Conservation (phyloP, 345 rosid species). For the Aurinia saxatilis region DNA sequence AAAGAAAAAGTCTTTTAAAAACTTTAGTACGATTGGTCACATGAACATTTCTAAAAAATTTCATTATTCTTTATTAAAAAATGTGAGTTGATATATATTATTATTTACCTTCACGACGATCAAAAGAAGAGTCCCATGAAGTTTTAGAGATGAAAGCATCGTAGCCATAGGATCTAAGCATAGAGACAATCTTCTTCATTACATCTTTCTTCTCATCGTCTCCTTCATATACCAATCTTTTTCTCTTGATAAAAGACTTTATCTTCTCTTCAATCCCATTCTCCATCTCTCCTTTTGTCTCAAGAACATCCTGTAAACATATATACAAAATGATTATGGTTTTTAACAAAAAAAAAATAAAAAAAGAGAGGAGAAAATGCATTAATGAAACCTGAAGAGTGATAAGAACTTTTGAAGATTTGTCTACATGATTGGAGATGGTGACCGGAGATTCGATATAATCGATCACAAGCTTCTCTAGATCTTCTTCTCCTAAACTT, state of each 20-base stretch:
- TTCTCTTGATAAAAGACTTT: conserved; percentile 5
- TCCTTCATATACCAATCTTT: conserved; percentile 10
- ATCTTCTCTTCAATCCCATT: conserved; percentile 30
- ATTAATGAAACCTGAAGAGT: conserved; percentile 28
- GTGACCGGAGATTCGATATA: conserved; percentile 32
- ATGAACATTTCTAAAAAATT: neutral
- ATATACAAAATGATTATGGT: neutral
- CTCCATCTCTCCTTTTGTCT: conserved; percentile 26
- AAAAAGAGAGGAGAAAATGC: neutral
- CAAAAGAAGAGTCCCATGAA: conserved; percentile 31
- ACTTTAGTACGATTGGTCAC: neutral
- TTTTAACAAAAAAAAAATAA: neutral
- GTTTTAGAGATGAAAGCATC: conserved; percentile 31
- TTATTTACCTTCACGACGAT: conserved; percentile 27
- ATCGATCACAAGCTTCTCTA: conserved; percentile 43
- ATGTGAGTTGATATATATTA: neutral
- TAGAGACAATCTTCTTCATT: conserved; percentile 31
- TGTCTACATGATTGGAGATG: neutral
- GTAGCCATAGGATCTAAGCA: conserved; percentile 26
- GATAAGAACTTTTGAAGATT: conserved; percentile 13
- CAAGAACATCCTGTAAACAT: conserved; percentile 29
- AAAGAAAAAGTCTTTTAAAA: neutral
- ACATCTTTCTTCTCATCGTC: conserved; percentile 30
- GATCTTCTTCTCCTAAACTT: conserved; percentile 40
- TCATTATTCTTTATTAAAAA: neutral